Conservation (phyloP, 805 yeast species). For the Lachancea cidri region DNA sequence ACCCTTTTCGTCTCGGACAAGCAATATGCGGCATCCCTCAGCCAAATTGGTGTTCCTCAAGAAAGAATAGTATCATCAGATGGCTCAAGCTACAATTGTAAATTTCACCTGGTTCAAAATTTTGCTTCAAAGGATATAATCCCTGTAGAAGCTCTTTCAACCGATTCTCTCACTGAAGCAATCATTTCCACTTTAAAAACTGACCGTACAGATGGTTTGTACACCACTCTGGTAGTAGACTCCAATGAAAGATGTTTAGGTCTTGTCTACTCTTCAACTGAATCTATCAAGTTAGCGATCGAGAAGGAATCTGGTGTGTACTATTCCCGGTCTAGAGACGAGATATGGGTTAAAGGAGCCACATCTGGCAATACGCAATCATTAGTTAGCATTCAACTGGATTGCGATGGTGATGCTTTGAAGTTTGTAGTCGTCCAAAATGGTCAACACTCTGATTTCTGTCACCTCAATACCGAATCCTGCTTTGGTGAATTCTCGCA, state of each 20-base stretch:
- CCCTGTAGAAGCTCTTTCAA: constrained; percentile 14
- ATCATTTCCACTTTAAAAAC: constrained; percentile 54
- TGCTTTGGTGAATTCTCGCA: constrained; percentile 66
- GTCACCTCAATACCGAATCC: constrained; percentile 74
- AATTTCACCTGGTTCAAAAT: constrained; percentile 13
- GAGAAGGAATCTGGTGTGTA: constrained; percentile 83
- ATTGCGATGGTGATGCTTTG: constrained; percentile 91
- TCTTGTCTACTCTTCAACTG: constrained; percentile 81
- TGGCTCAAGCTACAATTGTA: constrained; percentile 16
- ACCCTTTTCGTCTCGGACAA: constrained; percentile 38
- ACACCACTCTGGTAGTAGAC: constrained; percentile 77
- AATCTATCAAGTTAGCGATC: constrained; percentile 78
- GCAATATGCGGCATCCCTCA: constrained; percentile 30
- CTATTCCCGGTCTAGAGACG: constrained; percentile 81
- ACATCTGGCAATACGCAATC: constrained; percentile 95
- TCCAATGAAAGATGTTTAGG: constrained; percentile 71
- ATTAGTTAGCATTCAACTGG: constrained; percentile 60
- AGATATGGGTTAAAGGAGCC: constrained; percentile 93
- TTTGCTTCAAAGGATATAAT: constrained; percentile 10
- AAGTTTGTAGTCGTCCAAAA: constrained; percentile 80
- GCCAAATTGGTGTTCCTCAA: constrained; percentile 48
- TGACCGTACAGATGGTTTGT: constrained; percentile 84
- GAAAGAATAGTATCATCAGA: constrained; percentile 38
- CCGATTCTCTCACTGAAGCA: constrained; percentile 15
- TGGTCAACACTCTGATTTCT: constrained; percentile 73